Evolutionary conservation across 768 basidiomycete genomes (phyloP), one percentile per base, ranked within the genome.

Genomic region (Plicaturopsis crispa): DNA sequence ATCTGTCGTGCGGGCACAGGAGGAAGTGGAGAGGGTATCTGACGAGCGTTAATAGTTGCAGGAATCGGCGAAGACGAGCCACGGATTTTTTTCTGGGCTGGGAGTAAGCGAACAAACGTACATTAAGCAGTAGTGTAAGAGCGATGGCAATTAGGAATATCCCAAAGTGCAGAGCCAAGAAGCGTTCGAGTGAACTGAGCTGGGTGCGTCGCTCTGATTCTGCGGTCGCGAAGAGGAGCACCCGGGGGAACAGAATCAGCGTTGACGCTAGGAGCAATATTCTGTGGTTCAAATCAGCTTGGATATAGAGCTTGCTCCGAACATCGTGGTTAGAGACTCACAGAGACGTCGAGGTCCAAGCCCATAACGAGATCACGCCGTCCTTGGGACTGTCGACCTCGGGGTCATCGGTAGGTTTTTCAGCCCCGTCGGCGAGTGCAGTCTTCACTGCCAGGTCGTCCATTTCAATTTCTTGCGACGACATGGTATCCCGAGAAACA

Each of bases 151-250:
- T 61, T 11, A 86, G 64, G 47, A 77, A 60, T 32, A 88, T 66
- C 13, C 78, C 82, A 39, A 80, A 66, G 24, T 84, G 78, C n/a
- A 72, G 53, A 11, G 78, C 67, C 31, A 90, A 70, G 58, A 81
- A 86, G 17, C 66, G 60, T 52, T 89, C 86, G 23, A 89, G 67
- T 3, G 75, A 60, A 2, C 84, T 84, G 35, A 86, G 67, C 14
- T 57, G 48, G 21, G 57, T 58, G 33, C 69, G 63, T 8, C 60
- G 60, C 6, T 57, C 57, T 13, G 44, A 22, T 23, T 34, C 41
- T 34, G 62, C 57, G 3, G 71, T 61, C 38, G 84, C 59, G 55
- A 87, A 85, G 36, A 86, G 69, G 22, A 87, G 61, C 35, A 87
- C 52, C 20, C 75, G 70, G 38, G 86, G 84, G 43, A 69, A 81